Base-by-base conservation (phyloP, 352 stramenopile genomes). In the Globisporangium canariense region DNA sequence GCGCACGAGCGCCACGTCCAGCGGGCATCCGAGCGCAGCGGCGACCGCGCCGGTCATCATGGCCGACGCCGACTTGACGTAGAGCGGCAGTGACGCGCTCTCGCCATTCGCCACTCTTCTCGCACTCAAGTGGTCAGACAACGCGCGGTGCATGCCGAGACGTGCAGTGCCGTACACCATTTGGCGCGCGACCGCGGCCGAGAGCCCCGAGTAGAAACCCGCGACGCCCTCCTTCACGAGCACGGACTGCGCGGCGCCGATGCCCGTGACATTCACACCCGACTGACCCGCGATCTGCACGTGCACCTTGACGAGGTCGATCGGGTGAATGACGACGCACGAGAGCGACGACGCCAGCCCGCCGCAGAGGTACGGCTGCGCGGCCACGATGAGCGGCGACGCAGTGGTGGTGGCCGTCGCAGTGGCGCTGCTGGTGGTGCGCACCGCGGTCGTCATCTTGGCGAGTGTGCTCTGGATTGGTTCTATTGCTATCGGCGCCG, bases 1-100 rank as follows among this genome's bases (percentile, higher is more conserved):
- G 58, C 97, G 83, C 60, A 99, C 97, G n/a, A 99, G 85, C 14
- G 97, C 89, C n/a, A 98, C 96, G 68, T 99, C 97, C 77, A 99
- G 98, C 22, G 97, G 97, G 50, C 96, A 99, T 50, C 97, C 97
- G 40, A 99, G 96, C 43, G 91, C 98, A 25, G 98, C 97, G 8
- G 93, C 97, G 71, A 98, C 81, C 3, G 66, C 86, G 47, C 86
- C 86, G 18, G 86, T 92, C 18, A 75, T 69, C 60, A 92, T 91
- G 40, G 83, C 86, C 34, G 81, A 88, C 38, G 73, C 52, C 2
- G 81, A 89, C 71, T 94, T 94, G 68, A 92, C 43, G 0, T 75
- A 71, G 25, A 92, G 68, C 25, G 86, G 83, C 58, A 94, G 70
- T 30, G 81, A 78, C 58, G 85, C 74, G 54, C 71, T 86, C 65